These are phyloP conservation scores for Pseudogymnoascus sp. DNA, from an alignment of 2,329 filamentous ascomycete genomes.

Conservation along the genomic window DNA sequence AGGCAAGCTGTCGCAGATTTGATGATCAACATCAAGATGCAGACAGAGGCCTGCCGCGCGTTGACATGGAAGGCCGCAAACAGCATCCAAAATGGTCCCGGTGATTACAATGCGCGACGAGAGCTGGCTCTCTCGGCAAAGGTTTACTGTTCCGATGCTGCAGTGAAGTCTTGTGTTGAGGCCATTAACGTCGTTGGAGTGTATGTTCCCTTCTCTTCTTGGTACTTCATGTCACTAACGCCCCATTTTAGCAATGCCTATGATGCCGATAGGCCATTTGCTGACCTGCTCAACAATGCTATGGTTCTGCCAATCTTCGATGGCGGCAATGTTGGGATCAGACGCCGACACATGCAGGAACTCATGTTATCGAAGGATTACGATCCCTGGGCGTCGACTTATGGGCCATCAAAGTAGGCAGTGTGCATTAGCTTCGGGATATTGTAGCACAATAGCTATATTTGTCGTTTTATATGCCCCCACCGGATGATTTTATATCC, in stretches of 20 bases:
- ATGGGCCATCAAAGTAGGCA: constrained; percentile 12
- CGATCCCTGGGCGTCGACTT: constrained; percentile 39
- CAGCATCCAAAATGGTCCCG: constrained; percentile 36
- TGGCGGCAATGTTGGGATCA: constrained; percentile 47
- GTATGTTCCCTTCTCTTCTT: constrained; percentile 24
- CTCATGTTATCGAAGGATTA: constrained; percentile 39
- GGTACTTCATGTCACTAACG: constrained; percentile 8
- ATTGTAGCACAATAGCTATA: background rate
- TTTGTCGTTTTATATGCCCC: background rate
- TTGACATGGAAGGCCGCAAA: constrained; percentile 47
- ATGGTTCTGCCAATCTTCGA: constrained; percentile 44
- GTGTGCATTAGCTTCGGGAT: background rate
- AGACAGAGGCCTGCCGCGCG: constrained; percentile 41
- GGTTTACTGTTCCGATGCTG: constrained; percentile 43
- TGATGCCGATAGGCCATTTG: constrained; percentile 32
- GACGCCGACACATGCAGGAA: constrained; percentile 41
- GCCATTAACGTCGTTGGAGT: constrained; percentile 47
- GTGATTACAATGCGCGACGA: constrained; percentile 33
- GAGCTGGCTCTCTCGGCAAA: constrained; percentile 45
- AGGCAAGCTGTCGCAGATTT: constrained; percentile 46
- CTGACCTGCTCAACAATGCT: constrained; percentile 38
- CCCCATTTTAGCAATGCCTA: constrained; percentile 33
- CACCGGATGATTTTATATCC: background rate
- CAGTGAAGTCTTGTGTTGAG: constrained; percentile 41
- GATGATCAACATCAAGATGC: constrained; percentile 45